These are phyloP conservation scores for Saccharomycopsis selenospora DNA, from an alignment of 805 yeast genomes.

Conservation along the genomic window DNA sequence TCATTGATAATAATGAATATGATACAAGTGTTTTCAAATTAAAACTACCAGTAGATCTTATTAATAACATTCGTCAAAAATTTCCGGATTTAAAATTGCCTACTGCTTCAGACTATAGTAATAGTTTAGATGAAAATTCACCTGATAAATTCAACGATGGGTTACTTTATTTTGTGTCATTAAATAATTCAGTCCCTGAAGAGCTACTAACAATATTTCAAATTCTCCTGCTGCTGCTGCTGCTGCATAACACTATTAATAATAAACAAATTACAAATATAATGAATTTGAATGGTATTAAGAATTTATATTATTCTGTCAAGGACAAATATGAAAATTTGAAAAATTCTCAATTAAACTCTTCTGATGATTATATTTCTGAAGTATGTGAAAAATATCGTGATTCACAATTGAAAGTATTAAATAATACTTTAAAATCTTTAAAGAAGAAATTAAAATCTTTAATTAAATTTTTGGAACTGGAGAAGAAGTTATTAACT, in stretches of 20 bases:
- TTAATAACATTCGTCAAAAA: constrained; percentile 27
- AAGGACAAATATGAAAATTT: constrained; percentile 40
- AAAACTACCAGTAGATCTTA: constrained; percentile 34
- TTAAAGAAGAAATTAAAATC: constrained; percentile 39
- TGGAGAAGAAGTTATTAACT: constrained; percentile 42
- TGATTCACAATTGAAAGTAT: constrained; percentile 42
- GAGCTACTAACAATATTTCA: constrained; percentile 28
- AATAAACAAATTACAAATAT: constrained; percentile 36
- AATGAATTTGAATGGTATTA: constrained; percentile 53
- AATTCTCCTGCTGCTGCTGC: too few relatives aligned
- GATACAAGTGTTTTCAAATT: constrained; percentile 60
- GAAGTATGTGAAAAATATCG: neutral
- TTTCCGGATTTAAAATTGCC: constrained; percentile 27
- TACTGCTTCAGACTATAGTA: constrained; percentile 14
- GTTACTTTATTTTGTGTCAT: constrained; percentile 15
- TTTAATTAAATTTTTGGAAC: constrained; percentile 28
- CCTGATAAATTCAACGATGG: constrained; percentile 11
- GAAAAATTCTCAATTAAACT: constrained; percentile 28
- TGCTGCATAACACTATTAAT: constrained; percentile 41
- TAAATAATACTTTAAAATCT: constrained; percentile 37
- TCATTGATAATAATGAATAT: constrained; percentile 45
- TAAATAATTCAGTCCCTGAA: constrained; percentile 14
- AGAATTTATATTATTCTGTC: constrained; percentile 45
- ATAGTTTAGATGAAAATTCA: constrained; percentile 18
- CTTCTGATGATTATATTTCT: constrained; percentile 6